Conservation (phyloP, 306 rosid genomes). For the Ormosia emarginata region DNA sequence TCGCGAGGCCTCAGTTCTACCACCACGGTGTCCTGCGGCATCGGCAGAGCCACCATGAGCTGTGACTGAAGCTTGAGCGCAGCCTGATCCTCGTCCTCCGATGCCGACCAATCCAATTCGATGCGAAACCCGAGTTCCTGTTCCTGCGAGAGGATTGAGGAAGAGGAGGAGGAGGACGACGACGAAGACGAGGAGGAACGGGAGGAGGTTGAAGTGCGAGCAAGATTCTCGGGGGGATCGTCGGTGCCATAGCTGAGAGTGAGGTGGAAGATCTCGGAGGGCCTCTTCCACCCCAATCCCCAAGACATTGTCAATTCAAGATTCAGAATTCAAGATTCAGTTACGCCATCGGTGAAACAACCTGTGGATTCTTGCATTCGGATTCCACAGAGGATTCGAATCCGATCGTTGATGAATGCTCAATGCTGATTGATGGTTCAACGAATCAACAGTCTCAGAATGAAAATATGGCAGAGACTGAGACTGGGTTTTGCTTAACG, state of each 20-base stretch:
- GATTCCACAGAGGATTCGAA: background rate
- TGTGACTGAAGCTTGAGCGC: conserved; percentile 82
- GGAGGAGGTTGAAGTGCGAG: conserved; percentile 34
- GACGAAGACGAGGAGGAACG: conserved; percentile 27
- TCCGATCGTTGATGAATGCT: background rate
- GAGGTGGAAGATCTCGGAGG: conserved; percentile 78
- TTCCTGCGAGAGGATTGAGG: conserved; percentile 37
- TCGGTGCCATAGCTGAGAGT: conserved; percentile 67
- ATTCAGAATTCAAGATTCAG: conserved; percentile 6
- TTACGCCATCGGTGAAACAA: background rate
- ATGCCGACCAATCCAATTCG: conserved; percentile 80
- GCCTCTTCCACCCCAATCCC: conserved; percentile 88
- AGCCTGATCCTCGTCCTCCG: conserved; percentile 80
- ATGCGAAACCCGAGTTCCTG: conserved; percentile 64
- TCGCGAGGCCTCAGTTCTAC: conserved; percentile 46
- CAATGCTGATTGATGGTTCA: background rate
- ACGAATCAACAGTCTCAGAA: background rate
- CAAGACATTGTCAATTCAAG: conserved; percentile 59
- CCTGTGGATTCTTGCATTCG: conserved; percentile 9
- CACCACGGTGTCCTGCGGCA: conserved; percentile 74
- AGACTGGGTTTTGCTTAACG: too few relatives aligned
- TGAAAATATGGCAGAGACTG: background rate
- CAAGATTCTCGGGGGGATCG: conserved; percentile 39
- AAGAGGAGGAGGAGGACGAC: conserved; percentile 15
- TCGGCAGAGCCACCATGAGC: conserved; percentile 81